These are phyloP conservation scores for Podila verticillata DNA, from an alignment of 192 early-diverging fungal species.

Conservation along the genomic window DNA sequence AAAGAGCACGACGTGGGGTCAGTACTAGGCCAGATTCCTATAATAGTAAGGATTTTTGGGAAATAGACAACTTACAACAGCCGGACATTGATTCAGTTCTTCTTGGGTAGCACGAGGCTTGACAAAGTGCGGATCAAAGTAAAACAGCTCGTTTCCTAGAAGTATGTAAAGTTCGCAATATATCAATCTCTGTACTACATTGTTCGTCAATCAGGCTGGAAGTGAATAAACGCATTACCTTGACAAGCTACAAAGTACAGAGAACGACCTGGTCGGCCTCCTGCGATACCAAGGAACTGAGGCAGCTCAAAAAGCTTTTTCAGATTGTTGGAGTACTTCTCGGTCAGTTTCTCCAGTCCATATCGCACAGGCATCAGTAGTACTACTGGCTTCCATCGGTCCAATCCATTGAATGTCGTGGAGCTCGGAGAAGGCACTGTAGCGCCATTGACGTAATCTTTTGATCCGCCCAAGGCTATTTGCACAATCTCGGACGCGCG, in stretches of 20 bases:
- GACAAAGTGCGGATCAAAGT: conserved; percentile 55
- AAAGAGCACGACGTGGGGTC: too few species aligned
- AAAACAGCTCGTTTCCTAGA: conserved; percentile 52
- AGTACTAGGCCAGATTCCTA: too few species aligned
- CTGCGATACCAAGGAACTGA: conserved; percentile 56
- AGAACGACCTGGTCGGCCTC: conserved; percentile 50
- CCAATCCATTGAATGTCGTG: background rate
- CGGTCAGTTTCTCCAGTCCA: conserved; percentile 27
- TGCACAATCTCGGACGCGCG: conserved; percentile 13
- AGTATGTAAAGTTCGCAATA: too few species aligned
- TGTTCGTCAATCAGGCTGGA: too few species aligned
- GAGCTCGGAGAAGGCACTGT: background rate
- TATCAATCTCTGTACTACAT: too few species aligned
- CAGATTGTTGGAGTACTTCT: conserved; percentile 21
- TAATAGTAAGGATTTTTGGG: too few species aligned
- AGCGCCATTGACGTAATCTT: background rate
- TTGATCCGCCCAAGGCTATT: conserved; percentile 4
- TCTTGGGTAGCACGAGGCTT: conserved; percentile 42
- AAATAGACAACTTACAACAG: conserved; percentile 13
- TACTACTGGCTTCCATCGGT: conserved; percentile 50
- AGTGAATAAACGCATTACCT: conserved; percentile 13
- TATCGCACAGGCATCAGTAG: conserved; percentile 47
- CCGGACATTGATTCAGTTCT: conserved; percentile 22
- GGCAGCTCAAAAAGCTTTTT: conserved; percentile 43
- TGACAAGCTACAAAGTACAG: conserved; percentile 55